Percentiles rank a stretch among this genome's conserved stretches.
phyloP scores from a whole-genome alignment of 768 basidiomycete genomes.

The Kwoniella dejecticola region DNA sequence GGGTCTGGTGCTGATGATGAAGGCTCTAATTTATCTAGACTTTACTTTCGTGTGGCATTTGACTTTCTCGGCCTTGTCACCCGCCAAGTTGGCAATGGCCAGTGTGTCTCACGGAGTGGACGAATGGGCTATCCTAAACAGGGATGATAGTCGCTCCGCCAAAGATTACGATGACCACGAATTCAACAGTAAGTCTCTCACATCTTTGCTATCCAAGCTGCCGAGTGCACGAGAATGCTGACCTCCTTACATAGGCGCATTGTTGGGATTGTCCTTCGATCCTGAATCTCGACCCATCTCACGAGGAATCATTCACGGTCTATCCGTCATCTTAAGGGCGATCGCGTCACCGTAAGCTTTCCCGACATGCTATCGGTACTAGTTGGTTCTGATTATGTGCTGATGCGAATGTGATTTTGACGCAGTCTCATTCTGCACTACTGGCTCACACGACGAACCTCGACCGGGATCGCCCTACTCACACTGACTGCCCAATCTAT shows the following conservation, averaged over 20 bases:
- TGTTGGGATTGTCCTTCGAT: not conserved
- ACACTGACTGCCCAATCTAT: not conserved
- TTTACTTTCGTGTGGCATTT: not conserved
- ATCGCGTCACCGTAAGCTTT: not conserved
- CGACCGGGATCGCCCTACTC: not conserved
- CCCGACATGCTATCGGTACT: too few relatives aligned
- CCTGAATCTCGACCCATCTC: not conserved
- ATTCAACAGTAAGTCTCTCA: not conserved
- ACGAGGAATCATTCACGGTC: not conserved
- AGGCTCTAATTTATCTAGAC: not conserved
- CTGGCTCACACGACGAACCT: not conserved
- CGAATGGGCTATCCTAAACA: not conserved
- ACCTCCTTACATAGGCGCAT: not conserved
- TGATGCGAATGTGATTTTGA: too few relatives aligned
- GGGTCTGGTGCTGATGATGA: not conserved
- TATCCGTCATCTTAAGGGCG: not conserved
- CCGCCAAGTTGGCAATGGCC: not conserved
- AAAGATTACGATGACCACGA: not conserved
- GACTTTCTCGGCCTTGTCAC: not conserved
- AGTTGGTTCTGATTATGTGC: too few relatives aligned
- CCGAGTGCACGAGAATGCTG: not conserved
- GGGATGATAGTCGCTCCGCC: not conserved
- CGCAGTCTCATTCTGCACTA: not conserved
- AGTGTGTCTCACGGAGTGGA: not conserved
- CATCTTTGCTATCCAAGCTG: not conserved